Evolutionary conservation across 306 rosid genomes (phyloP).

Genomic region (Arachis stenosperma): DNA sequence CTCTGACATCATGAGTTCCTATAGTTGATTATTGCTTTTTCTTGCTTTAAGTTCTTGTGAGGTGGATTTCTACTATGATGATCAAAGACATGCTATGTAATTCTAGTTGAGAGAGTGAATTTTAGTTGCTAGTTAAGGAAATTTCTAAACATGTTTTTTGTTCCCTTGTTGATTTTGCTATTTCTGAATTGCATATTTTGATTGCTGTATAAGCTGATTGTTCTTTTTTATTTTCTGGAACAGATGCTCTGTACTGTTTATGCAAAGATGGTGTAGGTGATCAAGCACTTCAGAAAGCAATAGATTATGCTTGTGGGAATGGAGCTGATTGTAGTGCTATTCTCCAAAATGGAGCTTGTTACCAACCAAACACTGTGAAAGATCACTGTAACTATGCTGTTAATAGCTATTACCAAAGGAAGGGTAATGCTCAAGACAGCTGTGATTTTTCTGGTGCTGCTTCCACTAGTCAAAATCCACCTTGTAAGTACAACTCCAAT

Average conservation of each 20-base stretch:
- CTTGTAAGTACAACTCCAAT: constrained; percentile 48
- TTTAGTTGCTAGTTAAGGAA: not conserved
- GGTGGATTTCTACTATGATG: not conserved
- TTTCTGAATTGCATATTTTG: not conserved
- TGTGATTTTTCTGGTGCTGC: constrained; percentile 93
- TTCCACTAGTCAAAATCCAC: constrained; percentile 51
- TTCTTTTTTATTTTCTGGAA: not conserved
- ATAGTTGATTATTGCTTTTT: not conserved
- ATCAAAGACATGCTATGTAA: not conserved
- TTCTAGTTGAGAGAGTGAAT: not conserved
- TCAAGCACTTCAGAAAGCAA: constrained; percentile 66
- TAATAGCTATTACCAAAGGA: constrained; percentile 84
- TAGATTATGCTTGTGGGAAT: constrained; percentile 92
- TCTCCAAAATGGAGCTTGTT: constrained; percentile 74
- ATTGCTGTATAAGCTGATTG: constrained; percentile 34
- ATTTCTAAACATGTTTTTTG: constrained; percentile 14
- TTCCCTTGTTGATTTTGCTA: not conserved
- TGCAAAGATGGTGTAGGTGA: constrained; percentile 72
- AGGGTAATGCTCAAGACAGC: constrained; percentile 58
- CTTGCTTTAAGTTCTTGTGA: not conserved
- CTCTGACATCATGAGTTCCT: constrained; percentile 27
- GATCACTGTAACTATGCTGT: constrained; percentile 90
- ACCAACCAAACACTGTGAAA: constrained; percentile 79
- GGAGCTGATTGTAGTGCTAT: constrained; percentile 84
- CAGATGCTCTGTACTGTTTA: constrained; percentile 81